Evolutionary conservation across 2,329 filamentous ascomycete species (phyloP), one percentile per base, ranked within the genome.

Genomic region (Sphaerostilbella broomeana): DNA sequence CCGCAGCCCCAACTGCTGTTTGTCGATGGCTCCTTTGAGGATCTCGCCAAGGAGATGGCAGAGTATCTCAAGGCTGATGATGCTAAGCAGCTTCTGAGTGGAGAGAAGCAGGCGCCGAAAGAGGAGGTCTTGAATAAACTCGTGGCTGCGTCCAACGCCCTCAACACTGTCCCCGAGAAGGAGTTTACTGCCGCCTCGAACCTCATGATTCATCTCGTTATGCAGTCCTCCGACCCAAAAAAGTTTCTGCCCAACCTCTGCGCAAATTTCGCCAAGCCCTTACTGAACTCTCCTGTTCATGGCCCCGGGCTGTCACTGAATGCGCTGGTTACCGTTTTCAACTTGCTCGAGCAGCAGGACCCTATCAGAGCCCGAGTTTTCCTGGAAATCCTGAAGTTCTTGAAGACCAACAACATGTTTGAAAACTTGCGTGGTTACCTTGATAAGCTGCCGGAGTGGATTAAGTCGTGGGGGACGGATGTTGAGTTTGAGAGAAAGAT

Each of bases 181-280:
- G 90, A 97, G 66, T 92, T 95, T 63, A 89, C 87, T 45, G 84
- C 90, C 44, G 87, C 90, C 46, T 95, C 95, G 70, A 97, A 98
- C 70, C 83, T 97, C 53, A 82, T 98, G 62, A 82, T 97, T 59
- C 86, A 95, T 71, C 81, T 98, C 45, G 79, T 94, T 51, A 75
- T 87, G 56, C 86, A 94, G 68, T 86, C 88, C 44, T 79, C 84
- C 54, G 86, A 89, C 54, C 77, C 84, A 51, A 83, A 87, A 64
- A 86, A 84, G 67, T 84, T 92, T 70, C 81, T 98, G 50, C 84
- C 86, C 44, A 77, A 77, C 54, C 81, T 98, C 57, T 97, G 92
- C 78, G 74, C 81, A 57, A 90, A 94, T 68, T 85, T 98, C 58
- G 79, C 79, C 50, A 84, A 86, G 62, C 90, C 92, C 48, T 79